Conservation (phyloP, 306 rosid species). For the Argentina anserina region DNA sequence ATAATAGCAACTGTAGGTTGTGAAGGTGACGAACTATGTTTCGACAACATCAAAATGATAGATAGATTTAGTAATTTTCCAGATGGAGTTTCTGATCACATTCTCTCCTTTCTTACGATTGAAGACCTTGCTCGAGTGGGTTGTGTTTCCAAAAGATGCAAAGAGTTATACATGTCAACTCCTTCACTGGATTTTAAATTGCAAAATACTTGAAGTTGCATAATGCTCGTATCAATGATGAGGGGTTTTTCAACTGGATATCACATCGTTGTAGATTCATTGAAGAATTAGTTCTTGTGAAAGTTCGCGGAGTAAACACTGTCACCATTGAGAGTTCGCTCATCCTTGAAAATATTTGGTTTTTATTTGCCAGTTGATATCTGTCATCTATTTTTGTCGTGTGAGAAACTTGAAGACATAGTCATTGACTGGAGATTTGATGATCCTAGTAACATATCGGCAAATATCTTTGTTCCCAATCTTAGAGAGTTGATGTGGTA, state of each 20-base stretch:
- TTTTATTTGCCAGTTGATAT: background rate
- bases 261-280: background rate
- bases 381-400: background rate
- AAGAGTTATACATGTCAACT: background rate
- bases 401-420: background rate
- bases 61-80: constrained; percentile 8
- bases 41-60: background rate
- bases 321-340: background rate
- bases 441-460: background rate
- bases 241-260: background rate
- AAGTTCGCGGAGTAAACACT: background rate
- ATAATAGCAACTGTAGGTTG: background rate
- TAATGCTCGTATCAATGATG: background rate
- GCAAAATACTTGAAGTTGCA: background rate
- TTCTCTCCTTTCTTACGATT: background rate
- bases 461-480: background rate
- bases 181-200: background rate
- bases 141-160: background rate
- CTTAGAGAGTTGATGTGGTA: background rate
- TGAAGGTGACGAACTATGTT: background rate
- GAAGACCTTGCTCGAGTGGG: background rate
- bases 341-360: background rate
- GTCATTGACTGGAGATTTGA: background rate
- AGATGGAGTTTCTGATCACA: background rate
- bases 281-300: background rate